Evolutionary conservation across 2,329 filamentous ascomycete genomes (phyloP).

Genomic region (Penicillium sp.): DNA sequence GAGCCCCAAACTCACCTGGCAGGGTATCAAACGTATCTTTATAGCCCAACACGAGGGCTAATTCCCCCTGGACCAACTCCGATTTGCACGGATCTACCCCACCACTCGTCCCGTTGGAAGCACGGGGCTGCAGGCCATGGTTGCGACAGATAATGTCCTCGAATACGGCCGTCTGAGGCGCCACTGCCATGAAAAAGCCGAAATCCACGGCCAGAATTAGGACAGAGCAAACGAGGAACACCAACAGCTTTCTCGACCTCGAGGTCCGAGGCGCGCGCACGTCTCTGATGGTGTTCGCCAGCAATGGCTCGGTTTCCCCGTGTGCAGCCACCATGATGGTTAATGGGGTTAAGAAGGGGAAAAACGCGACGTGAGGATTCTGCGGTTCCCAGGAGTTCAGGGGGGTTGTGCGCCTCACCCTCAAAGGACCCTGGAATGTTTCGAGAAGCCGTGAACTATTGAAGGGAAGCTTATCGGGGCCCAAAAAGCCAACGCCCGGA

Average conservation of each 20-base stretch:
- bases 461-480: neutral
- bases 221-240: constrained; percentile 14
- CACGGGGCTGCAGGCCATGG: constrained; percentile 12
- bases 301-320: constrained; percentile 10
- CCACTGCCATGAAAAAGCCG: constrained; percentile 19
- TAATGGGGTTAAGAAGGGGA: neutral
- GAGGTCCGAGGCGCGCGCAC: neutral
- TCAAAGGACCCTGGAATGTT: neutral
- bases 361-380: neutral
- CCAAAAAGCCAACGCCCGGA: neutral
- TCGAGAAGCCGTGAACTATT: neutral
- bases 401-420: neutral
- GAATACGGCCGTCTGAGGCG: constrained; percentile 28
- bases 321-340: neutral
- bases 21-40: constrained; percentile 26
- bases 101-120: neutral
- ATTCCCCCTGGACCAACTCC: constrained; percentile 30
- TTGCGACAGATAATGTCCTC: constrained; percentile 29
- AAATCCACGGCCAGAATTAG: constrained; percentile 22
- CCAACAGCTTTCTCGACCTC: constrained; percentile 15
- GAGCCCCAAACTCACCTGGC: constrained; percentile 16
- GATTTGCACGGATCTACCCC: constrained; percentile 27
- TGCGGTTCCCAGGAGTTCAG: neutral
- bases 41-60: constrained; percentile 30
- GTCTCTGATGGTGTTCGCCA: neutral